Evolutionary conservation across 2,329 filamentous ascomycete species (phyloP).

Genomic region (Huntiella decipiens): DNA sequence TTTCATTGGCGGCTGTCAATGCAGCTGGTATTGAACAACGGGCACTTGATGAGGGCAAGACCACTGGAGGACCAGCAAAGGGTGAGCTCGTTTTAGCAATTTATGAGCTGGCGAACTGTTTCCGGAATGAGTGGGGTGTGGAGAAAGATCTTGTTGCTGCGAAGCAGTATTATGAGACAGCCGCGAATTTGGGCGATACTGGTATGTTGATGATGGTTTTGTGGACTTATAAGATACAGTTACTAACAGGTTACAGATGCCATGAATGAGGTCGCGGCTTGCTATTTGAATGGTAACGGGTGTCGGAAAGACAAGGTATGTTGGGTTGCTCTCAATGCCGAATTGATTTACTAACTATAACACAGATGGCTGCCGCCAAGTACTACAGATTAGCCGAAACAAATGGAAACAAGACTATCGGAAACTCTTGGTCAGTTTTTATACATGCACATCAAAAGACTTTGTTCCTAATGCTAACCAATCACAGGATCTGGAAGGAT

Average conservation of each 20-base stretch:
- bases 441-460: no score
- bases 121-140: constrained; percentile 88
- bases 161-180: constrained; percentile 85
- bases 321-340: no score
- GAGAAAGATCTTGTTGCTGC: constrained; percentile 72
- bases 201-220: constrained; percentile 26
- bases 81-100: constrained; percentile 92
- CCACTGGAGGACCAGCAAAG: constrained; percentile 85
- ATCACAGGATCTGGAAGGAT: constrained; percentile 83
- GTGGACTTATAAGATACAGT: not conserved
- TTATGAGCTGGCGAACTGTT: constrained; percentile 83
- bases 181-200: constrained; percentile 85
- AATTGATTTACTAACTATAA: not conserved
- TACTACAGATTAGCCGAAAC: constrained; percentile 86
- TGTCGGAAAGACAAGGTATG: constrained; percentile 93
- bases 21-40: constrained; percentile 71
- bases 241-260: constrained; percentile 40
- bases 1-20: constrained; percentile 77
- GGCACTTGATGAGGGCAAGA: constrained; percentile 70
- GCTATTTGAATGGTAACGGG: constrained; percentile 90
- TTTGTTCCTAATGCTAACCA: not conserved
- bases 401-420: constrained; percentile 73
- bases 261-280: constrained; percentile 95
- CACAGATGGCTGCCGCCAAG: constrained; percentile 58
- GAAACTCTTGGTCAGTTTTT: constrained; percentile 71